Base-by-base conservation (phyloP, 2,329 filamentous ascomycete genomes). In the Claviceps africana region DNA sequence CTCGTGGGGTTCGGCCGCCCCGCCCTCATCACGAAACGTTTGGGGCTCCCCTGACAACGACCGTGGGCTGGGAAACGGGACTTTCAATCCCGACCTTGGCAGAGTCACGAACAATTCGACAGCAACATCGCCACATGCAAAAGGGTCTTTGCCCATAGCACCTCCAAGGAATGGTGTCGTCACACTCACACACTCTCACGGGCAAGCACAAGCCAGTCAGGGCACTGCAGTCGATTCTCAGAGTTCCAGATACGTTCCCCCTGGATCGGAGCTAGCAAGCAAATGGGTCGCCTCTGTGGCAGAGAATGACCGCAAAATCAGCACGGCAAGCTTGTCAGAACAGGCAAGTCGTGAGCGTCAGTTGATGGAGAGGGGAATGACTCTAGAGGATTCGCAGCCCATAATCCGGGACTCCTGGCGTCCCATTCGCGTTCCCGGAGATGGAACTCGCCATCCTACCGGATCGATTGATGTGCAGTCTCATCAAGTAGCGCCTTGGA, bases 1-100 rank as follows among this genome's bases (percentile, higher is more conserved):
- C 11, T 67, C 73, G 1, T 82, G 80, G 79, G 69, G 68, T 30
- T 61, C 69, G 30, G 62, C 63, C 21, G 62, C 68, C 39, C 75
- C 74, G 47, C 68, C 71, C 45, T 56, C 70, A 11, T 65, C 72
- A 13, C 72, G 76, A 47, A 87, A 84, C 61, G 83, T 89, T 19
- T 90, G 86, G 86, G 85, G 82, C 19, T 80, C 84, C 44, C 83
- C 82, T n/a, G 79, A 80, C 51, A 83, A 78, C 59, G 82, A 86
- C 57, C 77, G 82, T 51, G 82, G 79, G 11, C 79, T 90, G 21
- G 86, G 86, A 3, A 90, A 90, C 63, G 86, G 86, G 44, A 88
- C 85, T 0, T 90, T 90, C 60, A 81, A 78, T 53, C 74, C 79
- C 13, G 79, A 81, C 57, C 72, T 84, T 50, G 75, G 73, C 30